These are phyloP conservation scores for Fusarium poae DNA, from an alignment of 2,329 filamentous ascomycete species.

Conservation along the genomic window DNA sequence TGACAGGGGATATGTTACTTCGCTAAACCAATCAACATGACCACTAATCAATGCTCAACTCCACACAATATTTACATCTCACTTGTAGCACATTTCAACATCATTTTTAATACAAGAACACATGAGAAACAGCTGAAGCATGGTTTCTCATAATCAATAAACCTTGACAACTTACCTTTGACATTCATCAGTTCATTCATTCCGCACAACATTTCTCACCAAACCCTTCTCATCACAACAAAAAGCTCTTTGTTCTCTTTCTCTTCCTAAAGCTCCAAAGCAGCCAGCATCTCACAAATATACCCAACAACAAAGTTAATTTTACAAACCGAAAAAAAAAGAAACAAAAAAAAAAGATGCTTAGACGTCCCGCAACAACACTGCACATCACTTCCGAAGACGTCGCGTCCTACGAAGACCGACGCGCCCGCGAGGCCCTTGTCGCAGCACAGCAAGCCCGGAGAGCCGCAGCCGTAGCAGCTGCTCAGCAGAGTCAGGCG, in stretches of 20 bases:
- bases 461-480: conserved; percentile 44
- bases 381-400: conserved; percentile 78
- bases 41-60: not conserved
- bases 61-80: conserved; percentile 32
- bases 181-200: not conserved
- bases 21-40: conserved; percentile 18
- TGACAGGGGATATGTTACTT: not conserved
- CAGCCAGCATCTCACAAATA: not conserved
- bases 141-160: not conserved
- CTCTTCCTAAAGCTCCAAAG: not conserved
- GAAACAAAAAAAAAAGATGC: conserved; percentile 59
- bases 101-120: conserved; percentile 4
- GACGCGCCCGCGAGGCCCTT: conserved; percentile 61
- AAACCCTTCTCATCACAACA: not conserved
- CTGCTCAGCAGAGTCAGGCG: conserved; percentile 36
- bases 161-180: not conserved
- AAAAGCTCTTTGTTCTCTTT: conserved; percentile 24
- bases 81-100: conserved; percentile 19
- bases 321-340: not conserved
- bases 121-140: not conserved
- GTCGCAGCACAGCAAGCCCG: conserved; percentile 52
- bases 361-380: conserved; percentile 75
- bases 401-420: conserved; percentile 77
- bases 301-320: not conserved
- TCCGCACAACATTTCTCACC: not conserved